Percentiles rank a stretch among this genome's conserved stretches.
Evolutionary conservation across 768 basidiomycete genomes (phyloP).

Genomic region (Agrocybe praecox): DNA sequence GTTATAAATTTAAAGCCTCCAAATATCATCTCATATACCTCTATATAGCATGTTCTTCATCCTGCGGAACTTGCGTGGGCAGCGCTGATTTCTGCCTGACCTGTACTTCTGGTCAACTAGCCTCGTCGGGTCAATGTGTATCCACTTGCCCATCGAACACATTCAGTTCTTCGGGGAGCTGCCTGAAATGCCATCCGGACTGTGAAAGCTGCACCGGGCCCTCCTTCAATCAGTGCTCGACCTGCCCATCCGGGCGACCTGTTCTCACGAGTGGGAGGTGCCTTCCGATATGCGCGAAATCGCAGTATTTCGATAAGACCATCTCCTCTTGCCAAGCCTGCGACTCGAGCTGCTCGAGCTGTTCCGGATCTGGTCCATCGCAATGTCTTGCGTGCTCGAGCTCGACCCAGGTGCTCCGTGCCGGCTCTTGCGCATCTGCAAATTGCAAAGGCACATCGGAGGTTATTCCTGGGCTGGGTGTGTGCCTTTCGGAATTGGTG

Average conservation of each 20-base stretch:
- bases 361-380: conserved; percentile 65
- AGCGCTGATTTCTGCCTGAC: conserved; percentile 72
- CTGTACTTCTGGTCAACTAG: conserved; percentile 67
- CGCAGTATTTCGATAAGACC: conserved; percentile 71
- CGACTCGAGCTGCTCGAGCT: conserved; percentile 78
- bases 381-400: conserved; percentile 77
- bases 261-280: conserved; percentile 79
- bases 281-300: conserved; percentile 72
- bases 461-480: conserved; percentile 71
- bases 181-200: conserved; percentile 82
- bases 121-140: conserved; percentile 74
- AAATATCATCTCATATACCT: conserved; percentile 5
- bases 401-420: conserved; percentile 59
- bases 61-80: conserved; percentile 73
- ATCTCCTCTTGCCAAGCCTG: conserved; percentile 69
- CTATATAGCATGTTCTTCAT: conserved; percentile 41
- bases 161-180: conserved; percentile 66
- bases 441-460: conserved; percentile 57
- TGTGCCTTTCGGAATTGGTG: conserved; percentile 81
- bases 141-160: conserved; percentile 73
- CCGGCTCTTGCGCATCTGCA: conserved; percentile 64
- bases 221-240: conserved; percentile 77
- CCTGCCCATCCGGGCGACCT: conserved; percentile 67
- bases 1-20: conserved; percentile 24
- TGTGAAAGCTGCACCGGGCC: conserved; percentile 83